Base-by-base conservation (phyloP, 345 rosid species). In the Crucihimalaya himalaica region DNA sequence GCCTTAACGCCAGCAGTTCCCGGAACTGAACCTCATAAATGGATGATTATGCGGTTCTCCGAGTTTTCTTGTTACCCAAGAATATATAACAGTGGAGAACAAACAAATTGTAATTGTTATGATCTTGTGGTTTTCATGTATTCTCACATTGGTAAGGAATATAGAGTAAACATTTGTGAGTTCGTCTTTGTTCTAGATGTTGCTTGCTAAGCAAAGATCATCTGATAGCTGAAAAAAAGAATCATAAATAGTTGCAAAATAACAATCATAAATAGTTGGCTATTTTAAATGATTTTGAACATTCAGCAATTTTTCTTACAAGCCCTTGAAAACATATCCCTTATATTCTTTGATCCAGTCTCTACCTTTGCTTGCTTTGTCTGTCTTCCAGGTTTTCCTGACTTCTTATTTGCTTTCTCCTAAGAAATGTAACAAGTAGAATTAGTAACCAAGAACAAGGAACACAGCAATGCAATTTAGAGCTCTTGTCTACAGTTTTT, bases 311-410 rank as follows among this genome's bases (percentile, higher is more conserved):
- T 73, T 50, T 81, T 88, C 75, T 86, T 79, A 10, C 86, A 83
- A 66, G 92, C 95, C 82, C 93, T 87, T 73, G 81, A 66, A 63
- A 93, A 93, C 98, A 94, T 91, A 43, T 91, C 98, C 78, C 70
- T 88, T 65, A 91, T 91, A 81, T 86, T 91, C 81, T 70, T 79
- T 61, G 95, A 91, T 72, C 87, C 90, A 2, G 91, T 87, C 90
- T 87, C 97, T 29, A 82, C 34, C 79, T 87, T 91, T 3, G 84
- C 84, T 79, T 83, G 89, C 72, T 88, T 90, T 39, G 82, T 69
- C 80, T 80, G 91, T 80, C 74, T 90, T 37, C 78, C 83, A 55
- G 21, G 63, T 79, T 75, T 90, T 45, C 78, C 83, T 57, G 19
- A 64, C 81, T 80, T 91, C 51, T 58, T 84, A 8, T 76, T 87